A percentile compares a stretch with the other conserved stretches of the same genome.
Evolutionary conservation across 495 filamentous ascomycete genomes (phyloP).

Genomic region (Hypoxylon lienhwacheense): DNA sequence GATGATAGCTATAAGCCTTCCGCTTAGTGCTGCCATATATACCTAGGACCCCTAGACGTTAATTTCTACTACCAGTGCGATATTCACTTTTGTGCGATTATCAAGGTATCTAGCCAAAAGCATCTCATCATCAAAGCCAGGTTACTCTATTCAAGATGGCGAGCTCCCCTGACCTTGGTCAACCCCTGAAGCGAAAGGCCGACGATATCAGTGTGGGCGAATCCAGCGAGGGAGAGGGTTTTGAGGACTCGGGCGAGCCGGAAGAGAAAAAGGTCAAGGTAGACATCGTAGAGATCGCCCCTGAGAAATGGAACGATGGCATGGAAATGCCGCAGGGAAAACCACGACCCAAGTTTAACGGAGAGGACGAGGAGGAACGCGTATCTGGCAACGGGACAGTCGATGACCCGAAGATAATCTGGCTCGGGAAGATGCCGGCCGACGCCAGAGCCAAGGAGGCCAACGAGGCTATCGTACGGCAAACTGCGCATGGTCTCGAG

Average conservation of each 20-base stretch:
- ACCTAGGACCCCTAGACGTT: no score
- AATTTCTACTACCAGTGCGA: no score
- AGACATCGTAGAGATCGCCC: not conserved
- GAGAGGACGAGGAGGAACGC: constrained; percentile 1
- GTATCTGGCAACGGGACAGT: constrained; percentile 10
- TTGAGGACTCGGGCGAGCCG: not conserved
- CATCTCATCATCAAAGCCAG: no score
- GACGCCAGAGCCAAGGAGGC: not conserved
- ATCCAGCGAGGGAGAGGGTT: not conserved
- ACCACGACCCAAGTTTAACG: constrained; percentile 8
- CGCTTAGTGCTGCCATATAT: no score
- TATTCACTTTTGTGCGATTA: no score
- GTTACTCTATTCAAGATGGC: no score
- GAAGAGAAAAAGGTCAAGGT: not conserved
- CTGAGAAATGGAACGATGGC: constrained; percentile 5
- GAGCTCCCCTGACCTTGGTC: not conserved
- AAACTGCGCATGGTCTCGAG: constrained; percentile 1
- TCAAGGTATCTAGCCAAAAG: no score
- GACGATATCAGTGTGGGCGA: not conserved
- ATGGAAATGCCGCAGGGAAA: constrained; percentile 25
- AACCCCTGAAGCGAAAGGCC: not conserved
- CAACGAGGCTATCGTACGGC: constrained; percentile 14
- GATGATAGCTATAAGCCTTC: no score
- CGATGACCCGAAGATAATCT: constrained; percentile 21
- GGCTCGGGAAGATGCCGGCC: constrained; percentile 12